Conservation (phyloP, 176 grass and related monocot genomes). For the Paspalum notatum region DNA sequence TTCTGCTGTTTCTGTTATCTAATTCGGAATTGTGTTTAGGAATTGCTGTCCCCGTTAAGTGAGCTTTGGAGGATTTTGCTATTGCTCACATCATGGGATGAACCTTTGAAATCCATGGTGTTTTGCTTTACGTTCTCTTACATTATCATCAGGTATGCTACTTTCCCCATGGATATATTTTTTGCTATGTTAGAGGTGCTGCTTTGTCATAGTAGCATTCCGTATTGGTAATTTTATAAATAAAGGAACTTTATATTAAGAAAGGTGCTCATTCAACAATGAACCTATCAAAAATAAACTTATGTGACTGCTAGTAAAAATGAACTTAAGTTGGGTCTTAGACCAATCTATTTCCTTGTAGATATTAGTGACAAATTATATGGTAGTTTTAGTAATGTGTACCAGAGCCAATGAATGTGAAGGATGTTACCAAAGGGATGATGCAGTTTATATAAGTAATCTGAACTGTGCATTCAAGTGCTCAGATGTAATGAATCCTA, state of each 20-base stretch:
- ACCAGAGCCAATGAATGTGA: background rate
- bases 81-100: conserved; percentile 77
- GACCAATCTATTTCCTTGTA: background rate
- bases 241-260: background rate
- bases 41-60: conserved; percentile 72
- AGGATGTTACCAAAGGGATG: background rate
- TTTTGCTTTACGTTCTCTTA: conserved; percentile 76
- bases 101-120: conserved; percentile 72
- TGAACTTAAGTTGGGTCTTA: background rate
- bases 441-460: conserved; percentile 34
- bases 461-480: conserved; percentile 21
- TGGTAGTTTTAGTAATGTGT: background rate
- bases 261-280: conserved; percentile 3
- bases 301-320: background rate
- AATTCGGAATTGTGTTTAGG: conserved; percentile 52
- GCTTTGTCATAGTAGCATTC: conserved; percentile 6
- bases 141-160: conserved; percentile 69
- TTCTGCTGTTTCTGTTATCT: conserved; percentile 16
- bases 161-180: conserved; percentile 17
- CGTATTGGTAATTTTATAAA: conserved; percentile 14
- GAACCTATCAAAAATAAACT: conserved; percentile 28
- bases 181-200: conserved; percentile 19
- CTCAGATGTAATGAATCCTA: conserved; percentile 14
- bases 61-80: conserved; percentile 72
- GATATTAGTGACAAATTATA: background rate